Conservation (phyloP, 192 early-diverging fungal genomes). For the Allomyces macrogynus region DNA sequence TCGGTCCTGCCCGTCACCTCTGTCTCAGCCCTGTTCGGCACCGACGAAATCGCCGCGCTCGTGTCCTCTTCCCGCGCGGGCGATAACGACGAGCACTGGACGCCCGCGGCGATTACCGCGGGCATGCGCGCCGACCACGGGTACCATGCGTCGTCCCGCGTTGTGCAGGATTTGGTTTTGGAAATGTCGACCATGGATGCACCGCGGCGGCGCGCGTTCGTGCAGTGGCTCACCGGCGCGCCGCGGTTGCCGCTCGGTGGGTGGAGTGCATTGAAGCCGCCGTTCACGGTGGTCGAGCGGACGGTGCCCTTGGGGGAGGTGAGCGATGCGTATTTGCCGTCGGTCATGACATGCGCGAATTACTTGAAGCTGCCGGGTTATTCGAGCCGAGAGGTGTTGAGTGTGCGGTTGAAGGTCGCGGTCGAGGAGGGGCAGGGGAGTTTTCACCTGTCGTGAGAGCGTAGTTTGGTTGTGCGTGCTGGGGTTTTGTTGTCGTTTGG, state of each 20-base stretch:
- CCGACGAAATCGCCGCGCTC: background rate
- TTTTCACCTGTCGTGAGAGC: conserved; percentile 38
- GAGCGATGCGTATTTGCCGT: conserved; percentile 64
- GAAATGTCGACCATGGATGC: background rate
- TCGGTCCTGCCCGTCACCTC: background rate
- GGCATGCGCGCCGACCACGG: background rate
- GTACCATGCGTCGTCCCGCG: background rate
- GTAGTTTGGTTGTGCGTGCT: background rate
- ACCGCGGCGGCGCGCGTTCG: background rate
- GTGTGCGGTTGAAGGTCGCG: conserved; percentile 41
- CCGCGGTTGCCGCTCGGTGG: background rate
- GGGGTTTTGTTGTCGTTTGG: no score
- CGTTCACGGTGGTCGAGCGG: background rate
- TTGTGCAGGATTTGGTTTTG: background rate
- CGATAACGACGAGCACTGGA: background rate
- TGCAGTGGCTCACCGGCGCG: background rate
- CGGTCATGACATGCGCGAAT: conserved; percentile 93
- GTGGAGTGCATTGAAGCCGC: background rate
- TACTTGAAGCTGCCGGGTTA: conserved; percentile 86
- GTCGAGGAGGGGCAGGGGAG: conserved; percentile 68
- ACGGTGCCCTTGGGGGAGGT: conserved; percentile 1
- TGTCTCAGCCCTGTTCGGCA: background rate
- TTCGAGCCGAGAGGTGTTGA: conserved; percentile 35
- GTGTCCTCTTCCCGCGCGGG: background rate
- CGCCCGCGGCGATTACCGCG: background rate